Conservation (phyloP, 106 monocot genomes). For the Xerophyta viscosa region DNA sequence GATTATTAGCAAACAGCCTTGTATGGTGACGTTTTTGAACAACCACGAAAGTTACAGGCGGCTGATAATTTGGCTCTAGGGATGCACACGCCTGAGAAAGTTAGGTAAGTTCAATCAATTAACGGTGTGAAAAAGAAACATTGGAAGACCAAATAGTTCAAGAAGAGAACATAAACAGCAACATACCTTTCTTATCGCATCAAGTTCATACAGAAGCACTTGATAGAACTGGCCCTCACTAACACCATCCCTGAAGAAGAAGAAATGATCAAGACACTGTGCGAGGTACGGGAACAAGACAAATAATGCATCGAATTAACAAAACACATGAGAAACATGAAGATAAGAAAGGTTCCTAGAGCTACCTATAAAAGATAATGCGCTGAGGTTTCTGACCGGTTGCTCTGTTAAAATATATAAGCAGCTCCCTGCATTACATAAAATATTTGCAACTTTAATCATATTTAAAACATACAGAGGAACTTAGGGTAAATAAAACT, state of each 20-base stretch:
- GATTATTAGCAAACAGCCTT: slow-evolving; percentile 84
- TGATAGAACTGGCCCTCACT: slow-evolving; percentile 97
- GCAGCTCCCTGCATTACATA: slow-evolving; percentile 95
- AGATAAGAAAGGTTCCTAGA: too few relatives aligned
- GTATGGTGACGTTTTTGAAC: slow-evolving; percentile 96
- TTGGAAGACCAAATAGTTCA: too few relatives aligned
- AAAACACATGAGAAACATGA: too few relatives aligned
- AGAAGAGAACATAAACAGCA: too few relatives aligned
- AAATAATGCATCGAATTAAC: too few relatives aligned
- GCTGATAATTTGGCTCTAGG: slow-evolving; percentile 84
- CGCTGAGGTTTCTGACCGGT: slow-evolving; percentile 82
- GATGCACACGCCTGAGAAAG: slow-evolving; percentile 71
- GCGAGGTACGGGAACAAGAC: too few relatives aligned
- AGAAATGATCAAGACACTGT: too few relatives aligned
- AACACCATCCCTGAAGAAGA: slow-evolving; percentile 75
- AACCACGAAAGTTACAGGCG: slow-evolving; percentile 91
- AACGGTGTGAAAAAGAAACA: too few relatives aligned
- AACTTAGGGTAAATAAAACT: too few relatives aligned
- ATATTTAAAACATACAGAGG: not conserved
- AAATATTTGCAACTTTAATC: not conserved
- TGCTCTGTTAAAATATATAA: slow-evolving; percentile 76
- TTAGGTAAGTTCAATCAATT: not conserved
- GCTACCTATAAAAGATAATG: slow-evolving; percentile 97
- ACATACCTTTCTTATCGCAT: slow-evolving; percentile 87
- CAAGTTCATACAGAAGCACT: slow-evolving; percentile 80